phyloP scores from a whole-genome alignment of 1,284 basidiomycete species.

The Tilletia walkeri region DNA sequence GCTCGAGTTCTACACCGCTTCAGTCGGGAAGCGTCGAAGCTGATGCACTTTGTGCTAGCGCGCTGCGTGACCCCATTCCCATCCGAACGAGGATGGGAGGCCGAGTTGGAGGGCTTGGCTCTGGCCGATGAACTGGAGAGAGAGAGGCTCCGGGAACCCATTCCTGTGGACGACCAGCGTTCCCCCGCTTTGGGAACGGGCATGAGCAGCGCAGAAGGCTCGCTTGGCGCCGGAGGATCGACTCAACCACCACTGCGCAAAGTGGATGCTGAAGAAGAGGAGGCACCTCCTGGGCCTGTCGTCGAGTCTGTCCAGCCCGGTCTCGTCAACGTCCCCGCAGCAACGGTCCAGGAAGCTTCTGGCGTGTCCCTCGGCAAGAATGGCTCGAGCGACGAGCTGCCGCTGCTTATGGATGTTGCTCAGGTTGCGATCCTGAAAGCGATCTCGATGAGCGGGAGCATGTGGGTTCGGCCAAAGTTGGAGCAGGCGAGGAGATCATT shows the following conservation, averaged over 20 bases:
- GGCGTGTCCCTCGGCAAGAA: slow-evolving; percentile 16
- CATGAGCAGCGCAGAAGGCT: background rate
- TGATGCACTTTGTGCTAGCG: slow-evolving; percentile 40
- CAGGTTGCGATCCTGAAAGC: slow-evolving; percentile 23
- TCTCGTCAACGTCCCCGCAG: no score
- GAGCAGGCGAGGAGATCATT: slow-evolving; percentile 36
- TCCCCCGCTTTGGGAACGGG: slow-evolving; percentile 2
- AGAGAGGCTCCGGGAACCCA: slow-evolving; percentile 7
- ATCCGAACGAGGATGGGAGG: slow-evolving; percentile 30
- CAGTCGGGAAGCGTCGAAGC: slow-evolving; percentile 35
- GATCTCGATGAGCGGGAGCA: slow-evolving; percentile 44
- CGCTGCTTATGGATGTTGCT: slow-evolving; percentile 11
- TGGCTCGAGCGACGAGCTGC: slow-evolving; percentile 28
- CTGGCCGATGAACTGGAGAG: slow-evolving; percentile 37
- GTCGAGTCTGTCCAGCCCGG: slow-evolving; percentile 12
- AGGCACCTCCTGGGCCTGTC: background rate
- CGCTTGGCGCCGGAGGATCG: no score
- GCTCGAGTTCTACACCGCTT: slow-evolving; percentile 43
- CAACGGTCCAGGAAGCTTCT: no score
- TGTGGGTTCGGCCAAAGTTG: slow-evolving; percentile 49
- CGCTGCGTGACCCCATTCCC: slow-evolving; percentile 37
- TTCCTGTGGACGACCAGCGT: background rate
- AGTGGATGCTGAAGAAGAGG: slow-evolving; percentile 12
- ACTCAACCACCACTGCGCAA: background rate
- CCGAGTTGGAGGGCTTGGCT: slow-evolving; percentile 37